These are phyloP conservation scores for Fusarium xyrophilum DNA, from an alignment of 2,329 filamentous ascomycete species.

Conservation along the genomic window DNA sequence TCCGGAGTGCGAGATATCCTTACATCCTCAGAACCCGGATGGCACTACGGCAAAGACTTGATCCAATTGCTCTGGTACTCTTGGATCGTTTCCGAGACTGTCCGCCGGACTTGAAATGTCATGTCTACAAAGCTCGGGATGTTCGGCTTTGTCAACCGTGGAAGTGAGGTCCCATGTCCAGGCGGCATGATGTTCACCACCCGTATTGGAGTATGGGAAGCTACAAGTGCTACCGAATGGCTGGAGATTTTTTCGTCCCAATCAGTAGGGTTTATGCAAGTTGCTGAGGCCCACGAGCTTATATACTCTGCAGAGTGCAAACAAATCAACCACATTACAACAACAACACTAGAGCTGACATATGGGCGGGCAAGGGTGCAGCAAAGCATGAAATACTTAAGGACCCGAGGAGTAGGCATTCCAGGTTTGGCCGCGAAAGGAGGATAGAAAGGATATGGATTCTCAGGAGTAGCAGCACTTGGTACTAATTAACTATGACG, in stretches of 20 bases:
- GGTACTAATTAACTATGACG: no score
- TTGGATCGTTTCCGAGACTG: not conserved
- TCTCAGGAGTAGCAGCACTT: not conserved
- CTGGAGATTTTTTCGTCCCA: not conserved
- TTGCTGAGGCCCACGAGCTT: not conserved
- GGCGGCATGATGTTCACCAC: not conserved
- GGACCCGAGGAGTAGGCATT: not conserved
- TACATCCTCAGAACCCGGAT: not conserved
- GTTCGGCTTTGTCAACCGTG: not conserved
- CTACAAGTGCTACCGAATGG: not conserved
- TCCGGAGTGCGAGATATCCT: not conserved
- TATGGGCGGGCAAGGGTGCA: not conserved
- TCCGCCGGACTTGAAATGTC: not conserved
- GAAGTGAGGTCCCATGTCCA: not conserved
- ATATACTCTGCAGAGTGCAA: not conserved
- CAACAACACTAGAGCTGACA: not conserved
- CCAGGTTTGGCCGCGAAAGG: not conserved
- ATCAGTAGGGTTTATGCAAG: not conserved
- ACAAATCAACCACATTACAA: not conserved
- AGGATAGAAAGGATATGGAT: not conserved
- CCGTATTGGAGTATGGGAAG: not conserved
- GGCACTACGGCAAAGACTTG: not conserved
- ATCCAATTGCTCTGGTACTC: not conserved
- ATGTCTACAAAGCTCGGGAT: not conserved
- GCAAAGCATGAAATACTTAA: not conserved